Evolutionary conservation across 768 basidiomycete genomes (phyloP), one percentile per base, ranked within the genome.

Genomic region (Amyloporia xantha): DNA sequence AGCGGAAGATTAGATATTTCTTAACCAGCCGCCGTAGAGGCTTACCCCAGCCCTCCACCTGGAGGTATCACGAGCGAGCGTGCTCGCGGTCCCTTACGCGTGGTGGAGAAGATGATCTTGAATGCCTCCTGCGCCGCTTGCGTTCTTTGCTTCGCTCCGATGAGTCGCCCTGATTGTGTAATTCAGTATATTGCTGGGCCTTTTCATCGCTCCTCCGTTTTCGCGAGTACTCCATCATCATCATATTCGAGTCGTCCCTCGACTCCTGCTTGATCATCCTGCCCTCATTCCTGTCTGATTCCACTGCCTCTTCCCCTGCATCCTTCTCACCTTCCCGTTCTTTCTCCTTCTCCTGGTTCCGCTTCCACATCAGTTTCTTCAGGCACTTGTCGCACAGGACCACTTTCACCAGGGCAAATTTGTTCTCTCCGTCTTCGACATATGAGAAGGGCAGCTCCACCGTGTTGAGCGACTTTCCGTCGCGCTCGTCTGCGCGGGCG

Each of bases 381-480:
- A 79, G 67, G 60, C 95, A 97, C 57, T 71, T 76, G 24, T 71
- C 66, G 62, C 95, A 98, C 26, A 97, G 67, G 1, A 91, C 91
- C 2, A 94, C 80, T 63, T 98, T 98, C 42, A 98, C 95, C 11
- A 98, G 69, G 0, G 91, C 91, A 44, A 78, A 77, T 66, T 89
- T 93, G 41, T 59, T 65, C 56, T 81, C 76, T 1, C 85, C 88
- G 11, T 78, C 79, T 60, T 98, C 95, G 19, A 76, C 68, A 64
- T 98, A 97, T 6, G 80, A 76, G 60, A 98, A 98, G 0, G 93
- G 94, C 2, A 97, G 72, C 65, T 97, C 93, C 38, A 92, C 77
- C 7, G 91, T 91, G 11, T 77, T 75, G 25, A 95, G 71, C 4
- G 68, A 57, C 24, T 59, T 43, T 2, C 48, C 52, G 5, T 51